These are phyloP conservation scores for Cordyceps militaris DNA, from an alignment of 2,329 filamentous ascomycete genomes.

Conservation along the genomic window DNA sequence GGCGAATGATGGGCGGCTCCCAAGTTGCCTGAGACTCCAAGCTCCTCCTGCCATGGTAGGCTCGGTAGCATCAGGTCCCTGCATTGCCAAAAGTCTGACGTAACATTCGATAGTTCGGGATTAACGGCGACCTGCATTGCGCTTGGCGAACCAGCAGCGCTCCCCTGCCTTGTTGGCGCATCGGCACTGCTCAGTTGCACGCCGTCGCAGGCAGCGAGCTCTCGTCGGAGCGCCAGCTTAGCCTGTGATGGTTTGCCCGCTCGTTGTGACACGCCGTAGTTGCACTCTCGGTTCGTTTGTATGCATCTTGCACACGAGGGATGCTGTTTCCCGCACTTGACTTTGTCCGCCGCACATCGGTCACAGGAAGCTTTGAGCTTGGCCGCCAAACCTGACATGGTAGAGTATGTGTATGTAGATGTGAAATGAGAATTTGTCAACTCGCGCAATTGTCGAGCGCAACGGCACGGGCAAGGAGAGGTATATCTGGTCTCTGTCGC, in stretches of 20 bases:
- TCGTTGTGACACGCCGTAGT: not conserved
- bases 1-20: not conserved
- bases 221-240: not conserved
- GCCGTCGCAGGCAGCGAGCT: not conserved
- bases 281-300: not conserved
- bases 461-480: not conserved
- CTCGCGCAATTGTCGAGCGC: not conserved
- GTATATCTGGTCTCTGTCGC: not conserved
- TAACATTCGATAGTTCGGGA: not conserved
- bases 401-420: not conserved
- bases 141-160: not conserved
- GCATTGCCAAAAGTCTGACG: not conserved
- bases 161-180: not conserved
- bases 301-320: not conserved
- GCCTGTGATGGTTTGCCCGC: not conserved
- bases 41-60: not conserved
- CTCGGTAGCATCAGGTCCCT: not conserved
- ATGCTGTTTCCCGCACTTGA: not conserved
- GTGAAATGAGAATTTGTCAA: not conserved
- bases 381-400: not conserved
- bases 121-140: not conserved
- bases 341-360: not conserved
- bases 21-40: not conserved
- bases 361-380: not conserved
- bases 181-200: not conserved